phyloP scores from a whole-genome alignment of 139 green algal genomes.

The Mesotaenium endlicherianum region DNA sequence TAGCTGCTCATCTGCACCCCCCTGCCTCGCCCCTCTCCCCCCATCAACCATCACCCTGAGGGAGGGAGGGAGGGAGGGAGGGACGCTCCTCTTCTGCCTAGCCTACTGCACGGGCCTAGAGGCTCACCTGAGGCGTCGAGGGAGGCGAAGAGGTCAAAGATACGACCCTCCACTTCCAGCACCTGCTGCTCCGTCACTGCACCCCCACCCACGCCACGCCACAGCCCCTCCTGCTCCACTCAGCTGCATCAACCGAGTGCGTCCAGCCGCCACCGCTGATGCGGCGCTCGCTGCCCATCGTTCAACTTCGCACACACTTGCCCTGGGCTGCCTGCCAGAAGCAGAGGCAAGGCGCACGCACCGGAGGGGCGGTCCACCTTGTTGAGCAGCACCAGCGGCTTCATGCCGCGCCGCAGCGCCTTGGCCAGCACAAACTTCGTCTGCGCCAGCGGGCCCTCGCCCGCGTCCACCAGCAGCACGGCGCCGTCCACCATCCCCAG shows the following conservation, averaged over 20 bases:
- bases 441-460: constrained; percentile 77
- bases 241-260: too few relatives aligned
- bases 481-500: constrained; percentile 86
- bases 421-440: constrained; percentile 91
- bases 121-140: constrained; percentile 67
- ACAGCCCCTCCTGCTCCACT: too few relatives aligned
- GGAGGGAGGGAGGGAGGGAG: background rate
- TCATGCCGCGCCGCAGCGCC: constrained; percentile 68
- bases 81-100: too few relatives aligned
- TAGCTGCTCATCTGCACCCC: constrained; percentile 77
- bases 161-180: constrained; percentile 63
- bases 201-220: too few relatives aligned
- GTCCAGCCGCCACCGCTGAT: too few relatives aligned
- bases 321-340: too few relatives aligned
- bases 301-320: too few relatives aligned
- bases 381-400: constrained; percentile 82
- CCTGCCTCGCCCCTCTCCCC: too few relatives aligned
- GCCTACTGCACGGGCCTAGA: too few relatives aligned
- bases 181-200: constrained; percentile 49
- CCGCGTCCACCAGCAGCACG: constrained; percentile 84
- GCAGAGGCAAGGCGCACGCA: too few relatives aligned
- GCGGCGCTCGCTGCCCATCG: too few relatives aligned
- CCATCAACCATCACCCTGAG: background rate
- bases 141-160: constrained; percentile 84
- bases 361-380: constrained; percentile 67